Evolutionary conservation across 345 rosid genomes (phyloP).

Genomic region (Physaria fendleri): DNA sequence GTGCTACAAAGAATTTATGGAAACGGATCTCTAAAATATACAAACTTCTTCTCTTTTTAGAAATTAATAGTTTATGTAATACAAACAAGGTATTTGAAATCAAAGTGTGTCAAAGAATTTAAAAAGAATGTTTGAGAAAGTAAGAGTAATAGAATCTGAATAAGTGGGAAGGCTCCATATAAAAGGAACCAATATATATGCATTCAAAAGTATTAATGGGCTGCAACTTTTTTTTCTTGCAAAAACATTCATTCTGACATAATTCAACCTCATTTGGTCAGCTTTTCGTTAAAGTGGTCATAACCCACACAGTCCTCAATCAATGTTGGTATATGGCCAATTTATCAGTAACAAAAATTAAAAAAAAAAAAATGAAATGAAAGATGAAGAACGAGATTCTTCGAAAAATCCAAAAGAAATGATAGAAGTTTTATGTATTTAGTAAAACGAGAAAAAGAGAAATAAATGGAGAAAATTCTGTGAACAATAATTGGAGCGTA

Average conservation of each 20-base stretch:
- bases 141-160: constrained; percentile 14
- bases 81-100: background rate
- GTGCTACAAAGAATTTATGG: no score
- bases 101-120: background rate
- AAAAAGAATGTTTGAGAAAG: background rate
- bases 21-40: no score
- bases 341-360: constrained; percentile 6
- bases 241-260: constrained; percentile 32
- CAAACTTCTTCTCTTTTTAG: background rate
- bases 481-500: constrained; percentile 35
- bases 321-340: constrained; percentile 17
- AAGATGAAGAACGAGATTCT: constrained; percentile 7
- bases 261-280: constrained; percentile 27
- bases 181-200: constrained; percentile 19
- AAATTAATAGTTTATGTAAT: background rate
- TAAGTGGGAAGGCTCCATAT: constrained; percentile 23
- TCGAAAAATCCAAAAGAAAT: constrained; percentile 28
- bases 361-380: background rate
- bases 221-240: background rate
- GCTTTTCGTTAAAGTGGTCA: constrained; percentile 33
- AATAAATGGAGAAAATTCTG: background rate
- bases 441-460: background rate
- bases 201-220: constrained; percentile 15
- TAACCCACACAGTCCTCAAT: constrained; percentile 30
- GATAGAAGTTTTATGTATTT: background rate